Conservation (phyloP, 192 early-diverging fungal species). For the Podila epicladia region DNA sequence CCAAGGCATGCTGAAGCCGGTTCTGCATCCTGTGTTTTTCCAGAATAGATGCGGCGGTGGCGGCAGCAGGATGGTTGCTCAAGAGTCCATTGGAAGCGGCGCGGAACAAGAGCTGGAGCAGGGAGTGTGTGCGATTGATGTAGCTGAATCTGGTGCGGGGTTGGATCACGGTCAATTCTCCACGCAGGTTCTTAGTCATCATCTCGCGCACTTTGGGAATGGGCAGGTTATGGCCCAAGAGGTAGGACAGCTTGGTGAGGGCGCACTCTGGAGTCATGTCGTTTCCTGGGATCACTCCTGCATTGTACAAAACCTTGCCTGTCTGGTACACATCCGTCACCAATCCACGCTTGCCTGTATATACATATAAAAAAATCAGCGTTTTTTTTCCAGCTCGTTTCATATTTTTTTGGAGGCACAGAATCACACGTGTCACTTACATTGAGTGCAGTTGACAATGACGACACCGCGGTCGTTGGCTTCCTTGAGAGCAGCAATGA, state of each 20-base stretch:
- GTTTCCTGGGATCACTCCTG: constrained; percentile 87
- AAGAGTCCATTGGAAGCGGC: constrained; percentile 28
- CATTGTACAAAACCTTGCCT: constrained; percentile 81
- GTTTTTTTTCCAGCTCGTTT: background rate
- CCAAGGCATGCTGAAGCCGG: background rate
- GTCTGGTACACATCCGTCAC: constrained; percentile 95
- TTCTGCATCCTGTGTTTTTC: background rate
- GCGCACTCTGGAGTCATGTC: constrained; percentile 98
- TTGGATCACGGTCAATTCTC: constrained; percentile 86
- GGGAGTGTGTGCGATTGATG: constrained; percentile 64
- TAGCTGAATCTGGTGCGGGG: constrained; percentile 74
- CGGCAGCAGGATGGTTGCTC: constrained; percentile 4
- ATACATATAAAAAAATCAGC: background rate
- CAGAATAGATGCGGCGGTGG: background rate
- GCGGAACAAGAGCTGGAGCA: constrained; percentile 60
- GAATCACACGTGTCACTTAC: constrained; percentile 18
- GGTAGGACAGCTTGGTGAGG: constrained; percentile 93
- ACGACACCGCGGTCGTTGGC: constrained; percentile 94
- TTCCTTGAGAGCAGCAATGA: constrained; percentile 84
- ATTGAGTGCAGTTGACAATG: constrained; percentile 97
- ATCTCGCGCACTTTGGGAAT: constrained; percentile 78
- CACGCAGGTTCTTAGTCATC: constrained; percentile 88
- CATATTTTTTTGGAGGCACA: background rate
- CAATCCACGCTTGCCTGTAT: constrained; percentile 75
- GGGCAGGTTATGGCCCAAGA: constrained; percentile 78